Evolutionary conservation across 225 moss, liverwort and hornwort genomes (phyloP), one percentile per base, ranked within the genome.

Genomic region (Pseudisothecium myosuroides): DNA sequence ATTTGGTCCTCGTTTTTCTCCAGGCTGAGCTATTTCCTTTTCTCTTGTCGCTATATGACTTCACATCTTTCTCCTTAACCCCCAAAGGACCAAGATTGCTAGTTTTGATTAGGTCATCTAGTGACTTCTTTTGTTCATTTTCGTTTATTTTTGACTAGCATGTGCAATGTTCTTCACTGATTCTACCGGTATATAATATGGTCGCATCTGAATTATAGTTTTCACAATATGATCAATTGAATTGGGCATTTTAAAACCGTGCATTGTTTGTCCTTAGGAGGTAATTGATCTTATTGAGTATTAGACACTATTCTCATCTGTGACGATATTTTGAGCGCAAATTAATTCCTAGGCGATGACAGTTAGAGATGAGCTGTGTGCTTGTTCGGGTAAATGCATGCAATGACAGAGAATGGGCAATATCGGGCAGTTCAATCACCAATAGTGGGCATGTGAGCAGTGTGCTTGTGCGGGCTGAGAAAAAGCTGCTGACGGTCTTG

Each of bases 401-500:
- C 78, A 71, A 82, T 88, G 86, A 80, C 90, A 87, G 89, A 82
- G 87, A 85, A 90, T 92, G 92, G 90, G 93, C 91, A 90, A 52
- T 93, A 85, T 91, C 82, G 89, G 89, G 85, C 90, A 88, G 90
- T 91, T 91, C 88, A 92, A 90, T 92, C 85, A 94, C 87, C 88
- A 88, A 88, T 92, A 86, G 88, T 93, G 91, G 92, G 89, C 91
- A 90, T 92, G 90, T 92, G 91, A 93, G 89, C 98, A 98, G 98
- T 92, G 98, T 98, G 76, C 95, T 97, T 87, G 95, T 95, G 65
- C 93, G 97, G 89, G 92, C 96, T 71, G 98, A 97, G 91, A 98
- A 97, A 88, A 98, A 95, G 91, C 90, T 98, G 89, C 92, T 98
- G 88, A 98, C 98, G 34, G 96, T 98, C 71, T 95, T 98, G 34